Conservation (phyloP, 352 stramenopile species). For the Globisporangium viniferum region DNA sequence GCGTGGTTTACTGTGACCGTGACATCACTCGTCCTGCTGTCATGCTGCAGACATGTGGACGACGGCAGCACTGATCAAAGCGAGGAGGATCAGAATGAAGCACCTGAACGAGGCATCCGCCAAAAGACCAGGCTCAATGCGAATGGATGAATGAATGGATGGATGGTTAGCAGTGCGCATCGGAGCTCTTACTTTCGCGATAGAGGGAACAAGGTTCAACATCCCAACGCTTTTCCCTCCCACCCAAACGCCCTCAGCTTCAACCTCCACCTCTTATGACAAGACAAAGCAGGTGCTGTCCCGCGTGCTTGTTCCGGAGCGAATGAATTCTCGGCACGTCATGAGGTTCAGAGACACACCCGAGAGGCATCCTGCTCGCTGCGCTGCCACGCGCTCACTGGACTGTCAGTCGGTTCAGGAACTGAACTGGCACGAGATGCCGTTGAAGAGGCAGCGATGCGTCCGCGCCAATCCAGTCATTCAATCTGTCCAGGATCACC, state of each 20-base stretch:
- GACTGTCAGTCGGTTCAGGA: too few species aligned
- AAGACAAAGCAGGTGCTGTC: not conserved
- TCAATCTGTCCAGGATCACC: too few species aligned
- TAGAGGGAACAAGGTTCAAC: not conserved
- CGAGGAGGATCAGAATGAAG: not conserved
- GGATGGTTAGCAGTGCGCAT: not conserved
- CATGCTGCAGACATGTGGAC: not conserved
- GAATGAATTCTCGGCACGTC: conserved; percentile 4
- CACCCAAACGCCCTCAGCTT: not conserved
- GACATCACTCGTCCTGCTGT: not conserved
- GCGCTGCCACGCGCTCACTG: not conserved
- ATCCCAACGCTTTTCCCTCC: not conserved
- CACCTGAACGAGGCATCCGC: not conserved
- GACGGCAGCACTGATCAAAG: not conserved
- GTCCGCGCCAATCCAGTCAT: too few species aligned
- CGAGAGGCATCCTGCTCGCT: too few species aligned
- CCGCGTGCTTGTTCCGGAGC: not conserved
- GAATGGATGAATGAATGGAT: not conserved
- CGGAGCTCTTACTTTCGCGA: not conserved
- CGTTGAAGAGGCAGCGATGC: not conserved
- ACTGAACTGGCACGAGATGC: too few species aligned
- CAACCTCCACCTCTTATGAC: not conserved
- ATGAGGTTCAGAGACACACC: not conserved
- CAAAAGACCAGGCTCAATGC: not conserved
- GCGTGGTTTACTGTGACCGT: not conserved